Percentiles rank a stretch among this genome's conserved stretches.
Evolutionary conservation across 75 land plant genomes (phyloP).

Genomic region (Sequoia sempervirens): DNA sequence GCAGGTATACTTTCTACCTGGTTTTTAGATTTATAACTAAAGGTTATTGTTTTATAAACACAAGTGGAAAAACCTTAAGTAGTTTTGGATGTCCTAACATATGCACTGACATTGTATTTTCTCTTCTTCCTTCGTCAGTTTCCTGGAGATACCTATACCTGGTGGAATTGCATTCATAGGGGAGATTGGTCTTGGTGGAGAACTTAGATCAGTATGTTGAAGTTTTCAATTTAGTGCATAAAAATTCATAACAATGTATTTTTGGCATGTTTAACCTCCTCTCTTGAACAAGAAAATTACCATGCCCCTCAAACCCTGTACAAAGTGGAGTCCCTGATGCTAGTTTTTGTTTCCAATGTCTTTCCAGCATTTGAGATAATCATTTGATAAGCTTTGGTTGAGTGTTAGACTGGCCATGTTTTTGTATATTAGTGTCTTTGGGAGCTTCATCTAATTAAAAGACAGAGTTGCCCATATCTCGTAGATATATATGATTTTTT

Average conservation of each 20-base stretch:
- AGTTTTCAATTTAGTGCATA: neutral
- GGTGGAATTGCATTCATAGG: constrained; percentile 74
- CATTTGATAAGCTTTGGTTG: neutral
- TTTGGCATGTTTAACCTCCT: neutral
- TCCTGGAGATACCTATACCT: constrained; percentile 71
- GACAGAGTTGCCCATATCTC: neutral
- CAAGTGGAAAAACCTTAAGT: neutral
- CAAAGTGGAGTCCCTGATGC: neutral
- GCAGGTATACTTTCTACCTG: constrained; percentile 57
- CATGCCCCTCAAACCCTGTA: neutral
- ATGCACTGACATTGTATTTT: neutral
- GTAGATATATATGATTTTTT: neutral
- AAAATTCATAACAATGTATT: neutral
- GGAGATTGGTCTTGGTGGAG: constrained; percentile 97
- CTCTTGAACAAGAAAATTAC: neutral
- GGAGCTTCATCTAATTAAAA: neutral
- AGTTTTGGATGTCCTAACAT: neutral
- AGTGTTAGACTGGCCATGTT: neutral
- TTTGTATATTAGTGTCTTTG: neutral
- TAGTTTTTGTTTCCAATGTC: neutral
- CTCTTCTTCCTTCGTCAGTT: constrained; percentile 30
- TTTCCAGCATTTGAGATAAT: neutral
- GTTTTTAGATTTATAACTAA: neutral
- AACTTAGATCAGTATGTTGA: constrained; percentile 66
- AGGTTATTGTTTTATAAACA: neutral